Base-by-base conservation (phyloP, 495 filamentous ascomycete species). In the Parathielavia appendiculata region DNA sequence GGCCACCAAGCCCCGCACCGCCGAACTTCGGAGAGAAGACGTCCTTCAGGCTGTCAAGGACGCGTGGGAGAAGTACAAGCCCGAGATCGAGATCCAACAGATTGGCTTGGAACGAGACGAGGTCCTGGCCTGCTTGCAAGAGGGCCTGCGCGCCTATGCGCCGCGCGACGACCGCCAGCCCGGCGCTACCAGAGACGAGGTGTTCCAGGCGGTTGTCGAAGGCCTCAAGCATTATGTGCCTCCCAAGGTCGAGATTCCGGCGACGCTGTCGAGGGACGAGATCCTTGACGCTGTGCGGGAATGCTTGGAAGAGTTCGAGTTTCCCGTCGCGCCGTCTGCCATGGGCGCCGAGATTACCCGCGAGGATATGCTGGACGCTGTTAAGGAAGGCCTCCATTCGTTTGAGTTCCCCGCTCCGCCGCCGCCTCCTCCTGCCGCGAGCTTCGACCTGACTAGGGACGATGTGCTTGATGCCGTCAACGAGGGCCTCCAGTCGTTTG, bases 51-150 rank as follows among this genome's bases (percentile, higher is more conserved):
- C 91, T 0, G 87, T 97, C 7, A 83, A 84, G 54, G 90, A 95
- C 54, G 91, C 89, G 3, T 95, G 88, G 85, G 91, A 96, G 64
- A 86, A 83, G 6, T 95, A 92, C 72, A 92, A 92, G 69, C 92
- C 91, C 1, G 89, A 97, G 60, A 91, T 97, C 40, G 87, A 92
- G 63, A 73, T 95, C 13, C 85, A 95, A 63, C 90, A 95, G 64
- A 89, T 92, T 58, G 92, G 91, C 9, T 75, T 97, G 9, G 90
- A 95, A 64, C 79, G 89, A 8, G 90, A 95, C 20, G 92, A 97
- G 62, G 86, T 97, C 32, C 79, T 97, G 1, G 83, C 87, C 32
- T 92, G 89, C 61, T 76, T 97, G 22, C 81, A 85, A 58, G 87
- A 97, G 69, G 92, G 92, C 6, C 76, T 97, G 10, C 84, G 87